Percentiles rank a stretch among this genome's conserved stretches.
phyloP scores from a whole-genome alignment of 768 basidiomycete species.

The Kwoniella botswanensis region DNA sequence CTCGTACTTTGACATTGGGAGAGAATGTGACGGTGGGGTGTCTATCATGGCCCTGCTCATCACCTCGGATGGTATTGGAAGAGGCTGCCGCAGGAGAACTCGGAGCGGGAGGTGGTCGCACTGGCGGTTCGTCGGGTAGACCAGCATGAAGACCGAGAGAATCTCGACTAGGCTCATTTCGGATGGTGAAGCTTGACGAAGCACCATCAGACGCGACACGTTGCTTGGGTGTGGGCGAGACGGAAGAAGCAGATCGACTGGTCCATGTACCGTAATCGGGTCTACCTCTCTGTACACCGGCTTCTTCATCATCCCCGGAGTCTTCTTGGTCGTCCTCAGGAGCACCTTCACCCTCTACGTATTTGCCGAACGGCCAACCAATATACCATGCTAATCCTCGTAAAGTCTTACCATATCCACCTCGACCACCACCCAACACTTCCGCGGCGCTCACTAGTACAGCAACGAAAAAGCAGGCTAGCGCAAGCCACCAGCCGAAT shows the following conservation, averaged over 20 bases:
- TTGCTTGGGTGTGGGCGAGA: conserved; percentile 11
- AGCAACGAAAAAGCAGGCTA: conserved; percentile 72
- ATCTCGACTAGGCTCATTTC: conserved; percentile 8
- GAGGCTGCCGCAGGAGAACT: conserved; percentile 17
- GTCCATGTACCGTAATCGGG: conserved; percentile 30
- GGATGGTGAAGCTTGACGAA: conserved; percentile 36
- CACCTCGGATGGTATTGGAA: conserved; percentile 30
- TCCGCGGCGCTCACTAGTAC: conserved; percentile 67
- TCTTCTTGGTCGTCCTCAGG: conserved; percentile 38
- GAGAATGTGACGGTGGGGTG: conserved; percentile 58
- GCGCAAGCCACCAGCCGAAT: conserved; percentile 93
- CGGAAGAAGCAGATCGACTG: conserved; percentile 8
- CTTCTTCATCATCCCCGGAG: conserved; percentile 48
- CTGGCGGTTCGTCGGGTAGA: conserved; percentile 56
- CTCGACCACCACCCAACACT: conserved; percentile 76
- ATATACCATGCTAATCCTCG: conserved; percentile 96
- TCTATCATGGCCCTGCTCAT: conserved; percentile 15
- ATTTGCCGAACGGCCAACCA: conserved; percentile 98
- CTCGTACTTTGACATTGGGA: conserved; percentile 36
- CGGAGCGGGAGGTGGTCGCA: background rate
- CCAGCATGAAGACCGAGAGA: conserved; percentile 12
- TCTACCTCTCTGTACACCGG: conserved; percentile 58
- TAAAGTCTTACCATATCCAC: conserved; percentile 80
- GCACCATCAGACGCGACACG: conserved; percentile 44
- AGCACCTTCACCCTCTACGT: conserved; percentile 77